These are phyloP conservation scores for Fusarium burgessii DNA, from an alignment of 2,329 filamentous ascomycete species.

Conservation along the genomic window DNA sequence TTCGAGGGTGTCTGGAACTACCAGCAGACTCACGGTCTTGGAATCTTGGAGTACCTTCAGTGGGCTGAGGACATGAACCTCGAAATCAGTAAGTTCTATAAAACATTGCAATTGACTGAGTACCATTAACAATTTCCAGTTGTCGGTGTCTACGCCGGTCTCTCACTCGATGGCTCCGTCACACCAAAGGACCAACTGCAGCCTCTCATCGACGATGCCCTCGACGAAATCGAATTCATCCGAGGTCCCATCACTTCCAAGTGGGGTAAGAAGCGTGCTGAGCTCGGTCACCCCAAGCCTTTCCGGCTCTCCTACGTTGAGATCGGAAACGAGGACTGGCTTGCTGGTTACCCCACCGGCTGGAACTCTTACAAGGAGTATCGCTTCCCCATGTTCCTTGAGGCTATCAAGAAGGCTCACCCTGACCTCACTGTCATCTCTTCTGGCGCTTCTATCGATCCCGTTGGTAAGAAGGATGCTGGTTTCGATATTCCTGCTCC, in stretches of 20 bases:
- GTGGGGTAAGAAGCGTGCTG: constrained; percentile 69
- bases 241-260: constrained; percentile 64
- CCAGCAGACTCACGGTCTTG: constrained; percentile 71
- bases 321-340: constrained; percentile 76
- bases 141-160: constrained; percentile 68
- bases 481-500: constrained; percentile 55
- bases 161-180: constrained; percentile 65
- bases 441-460: constrained; percentile 59
- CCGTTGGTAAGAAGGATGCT: constrained; percentile 30
- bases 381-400: constrained; percentile 69
- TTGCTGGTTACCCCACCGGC: constrained; percentile 61
- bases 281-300: constrained; percentile 70
- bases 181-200: constrained; percentile 64
- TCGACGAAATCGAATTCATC: constrained; percentile 74
- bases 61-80: constrained; percentile 72
- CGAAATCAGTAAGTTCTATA: constrained; percentile 56
- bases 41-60: constrained; percentile 71
- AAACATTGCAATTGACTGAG: background rate
- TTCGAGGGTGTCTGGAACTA: constrained; percentile 70
- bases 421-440: constrained; percentile 69
- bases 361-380: constrained; percentile 64
- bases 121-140: constrained; percentile 50
- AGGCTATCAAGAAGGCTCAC: constrained; percentile 68
- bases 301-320: constrained; percentile 72
- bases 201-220: constrained; percentile 68